Base-by-base conservation (phyloP, 345 rosid species). In the Arabis hirsuta region DNA sequence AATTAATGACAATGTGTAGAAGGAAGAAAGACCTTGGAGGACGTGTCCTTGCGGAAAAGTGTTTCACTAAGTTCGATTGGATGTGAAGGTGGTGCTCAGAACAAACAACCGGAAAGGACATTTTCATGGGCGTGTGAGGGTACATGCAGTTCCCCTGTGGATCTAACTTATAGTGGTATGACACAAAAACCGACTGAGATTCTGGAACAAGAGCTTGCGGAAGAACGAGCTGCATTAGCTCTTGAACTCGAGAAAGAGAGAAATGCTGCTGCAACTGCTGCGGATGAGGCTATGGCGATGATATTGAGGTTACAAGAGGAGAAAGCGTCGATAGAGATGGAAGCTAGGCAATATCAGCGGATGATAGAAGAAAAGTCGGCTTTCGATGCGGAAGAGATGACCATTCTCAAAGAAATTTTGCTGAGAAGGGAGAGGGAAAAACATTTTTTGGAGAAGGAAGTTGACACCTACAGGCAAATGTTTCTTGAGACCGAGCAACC, bases 231-330 rank as follows among this genome's bases (percentile, higher is more conserved):
- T 58, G 76, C 80, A 16, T 71, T 90, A 73, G 77, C 77, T 64
- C 76, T 81, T 67, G 93, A 90, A 48, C 93, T 87, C 0, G 91
- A 87, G 87, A 86, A 87, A 51, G 92, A 87, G 84, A 87, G 93
- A 77, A 84, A 69, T 59, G 89, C 93, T 46, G 89, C 93, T 27
- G 88, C 92, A 38, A 72, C 80, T 19, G 96, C 91, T 56, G 88
- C 91, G 7, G 93, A 87, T 44, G 96, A 90, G 80, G 87, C 89
- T 57, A 82, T 87, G 84, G 76, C 88, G 31, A 83, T 87, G 96
- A 86, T 86, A 54, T 50, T 86, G 29, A 82, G 88, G 32, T 73
- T 87, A 20, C 96, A 87, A 69, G 85, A 87, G 74, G 96, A 87
- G 77, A 87, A 87, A 74, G 85, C 88, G 4, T 56, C 81, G 2